Percentiles rank a stretch among this genome's conserved stretches.
phyloP scores from a whole-genome alignment of 805 yeast species.

The Candida silvicultrix region DNA sequence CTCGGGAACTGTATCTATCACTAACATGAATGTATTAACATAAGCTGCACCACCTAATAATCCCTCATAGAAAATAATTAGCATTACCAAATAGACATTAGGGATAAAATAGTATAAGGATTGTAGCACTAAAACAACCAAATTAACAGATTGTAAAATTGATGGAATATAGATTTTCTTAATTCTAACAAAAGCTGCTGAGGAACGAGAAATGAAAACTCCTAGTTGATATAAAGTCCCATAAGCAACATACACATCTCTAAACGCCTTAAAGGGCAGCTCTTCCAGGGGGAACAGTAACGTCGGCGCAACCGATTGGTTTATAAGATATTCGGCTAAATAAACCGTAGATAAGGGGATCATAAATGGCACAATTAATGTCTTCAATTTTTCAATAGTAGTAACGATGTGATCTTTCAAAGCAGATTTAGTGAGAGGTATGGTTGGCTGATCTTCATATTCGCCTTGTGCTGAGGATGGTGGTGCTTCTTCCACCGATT shows the following conservation, averaged over 20 bases:
- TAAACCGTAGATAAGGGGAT: conserved; percentile 80
- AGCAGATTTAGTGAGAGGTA: background rate
- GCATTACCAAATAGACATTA: conserved; percentile 53
- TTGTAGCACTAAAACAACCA: conserved; percentile 53
- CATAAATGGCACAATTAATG: conserved; percentile 63
- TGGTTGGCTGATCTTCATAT: background rate
- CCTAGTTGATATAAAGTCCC: conserved; percentile 90
- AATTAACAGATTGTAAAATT: conserved; percentile 58
- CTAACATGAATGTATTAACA: conserved; percentile 79
- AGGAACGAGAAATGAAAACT: conserved; percentile 86
- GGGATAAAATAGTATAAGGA: conserved; percentile 54
- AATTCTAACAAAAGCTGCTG: conserved; percentile 60
- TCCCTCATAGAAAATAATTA: conserved; percentile 78
- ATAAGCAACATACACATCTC: conserved; percentile 89
- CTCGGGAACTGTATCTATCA: conserved; percentile 49
- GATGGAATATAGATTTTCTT: conserved; percentile 56
- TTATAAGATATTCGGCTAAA: conserved; percentile 78
- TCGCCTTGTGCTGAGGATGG: background rate
- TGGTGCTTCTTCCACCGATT: background rate
- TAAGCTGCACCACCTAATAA: conserved; percentile 87
- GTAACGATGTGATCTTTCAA: conserved; percentile 1
- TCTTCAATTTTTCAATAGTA: conserved; percentile 30
- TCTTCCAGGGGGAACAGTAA: conserved; percentile 67
- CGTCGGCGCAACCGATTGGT: conserved; percentile 91
- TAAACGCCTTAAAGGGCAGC: conserved; percentile 61